Evolutionary conservation across 164 flowering plant species (phyloP), one percentile per base, ranked within the genome.

Genomic region (Vitis cinerea): DNA sequence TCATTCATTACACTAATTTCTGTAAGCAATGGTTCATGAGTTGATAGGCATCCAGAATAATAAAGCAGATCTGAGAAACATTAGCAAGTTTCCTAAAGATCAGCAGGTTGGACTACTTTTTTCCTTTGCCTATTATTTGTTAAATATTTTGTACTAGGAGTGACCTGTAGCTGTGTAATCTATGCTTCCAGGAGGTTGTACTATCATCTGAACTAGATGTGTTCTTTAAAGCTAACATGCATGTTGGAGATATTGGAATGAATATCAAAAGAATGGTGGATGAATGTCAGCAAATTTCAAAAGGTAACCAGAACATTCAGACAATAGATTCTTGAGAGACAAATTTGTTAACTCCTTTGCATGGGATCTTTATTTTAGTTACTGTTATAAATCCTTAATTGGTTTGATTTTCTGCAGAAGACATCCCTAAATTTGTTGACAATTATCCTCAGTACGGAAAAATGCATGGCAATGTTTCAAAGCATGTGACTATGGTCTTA

Each of bases 351-450:
- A n/a, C 49, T 65, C 19, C 19, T 10, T 13, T 59, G 0, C 6
- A 29, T 57, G 16, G 65, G 19, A 67, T 50, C 6, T 31, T 31
- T 31, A 31, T 31, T 31, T 4, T 31, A 31, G 44, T 31, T 31
- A 31, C 44, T 31, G 7, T 31, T 31, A 31, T 53, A 10, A 68
- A 65, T 19, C 53, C 12, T 62, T 57, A 5, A 50, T 61, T 54
- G 31, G 30, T 73, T 78, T 69, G 49, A 70, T 64, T 16, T 72
- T 81, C 48, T 83, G 72, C 90, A 93, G 98, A 95, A 69, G 98
- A 95, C 79, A 95, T 95, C 97, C 95, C 98, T 76, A 95, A 87
- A 80, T 95, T 95, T 88, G 97, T 95, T 71, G 98, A 91, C 71
- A 93, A 90, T 71, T 95, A 93, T 67, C 99, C 99, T 0, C 96